Percentiles rank a stretch among this genome's conserved stretches.
Conservation (phyloP, 352 stramenopile genomes). For the Globisporangium rhizosaccharum region DNA sequence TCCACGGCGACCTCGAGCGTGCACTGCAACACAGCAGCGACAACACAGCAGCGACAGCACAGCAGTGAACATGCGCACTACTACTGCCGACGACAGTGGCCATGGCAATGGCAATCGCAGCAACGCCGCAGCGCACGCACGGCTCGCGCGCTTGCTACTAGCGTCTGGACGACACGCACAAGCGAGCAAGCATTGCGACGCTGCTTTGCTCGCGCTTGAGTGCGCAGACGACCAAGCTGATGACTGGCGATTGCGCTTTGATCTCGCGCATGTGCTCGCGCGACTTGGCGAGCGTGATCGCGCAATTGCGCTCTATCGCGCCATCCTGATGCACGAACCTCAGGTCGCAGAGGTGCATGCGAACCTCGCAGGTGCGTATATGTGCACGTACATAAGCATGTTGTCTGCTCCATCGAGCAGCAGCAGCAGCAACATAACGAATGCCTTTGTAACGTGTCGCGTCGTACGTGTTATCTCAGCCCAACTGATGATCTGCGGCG, state of each 20-base stretch:
- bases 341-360: slow-evolving; percentile 34
- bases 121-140: slow-evolving; percentile 5
- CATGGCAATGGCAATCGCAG: too few relatives aligned
- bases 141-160: slow-evolving; percentile 7
- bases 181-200: slow-evolving; percentile 10
- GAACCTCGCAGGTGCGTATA: slow-evolving; percentile 36
- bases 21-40: too few relatives aligned
- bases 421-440: too few relatives aligned
- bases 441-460: background rate
- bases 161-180: slow-evolving; percentile 2
- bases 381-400: background rate
- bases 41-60: too few relatives aligned
- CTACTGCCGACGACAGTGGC: too few relatives aligned
- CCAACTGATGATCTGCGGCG: slow-evolving; percentile 30
- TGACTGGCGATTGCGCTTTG: slow-evolving; percentile 12
- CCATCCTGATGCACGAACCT: slow-evolving; percentile 19
- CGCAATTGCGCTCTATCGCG: slow-evolving; percentile 29
- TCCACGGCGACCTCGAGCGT: too few relatives aligned
- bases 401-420: background rate
- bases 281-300: slow-evolving; percentile 12
- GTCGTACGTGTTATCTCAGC: slow-evolving; percentile 7
- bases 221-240: background rate
- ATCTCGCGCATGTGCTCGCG: slow-evolving; percentile 17
- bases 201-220: slow-evolving; percentile 6
- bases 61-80: too few relatives aligned